Base-by-base conservation (phyloP, 2,329 filamentous ascomycete genomes). In the Fusarium virguliforme region DNA sequence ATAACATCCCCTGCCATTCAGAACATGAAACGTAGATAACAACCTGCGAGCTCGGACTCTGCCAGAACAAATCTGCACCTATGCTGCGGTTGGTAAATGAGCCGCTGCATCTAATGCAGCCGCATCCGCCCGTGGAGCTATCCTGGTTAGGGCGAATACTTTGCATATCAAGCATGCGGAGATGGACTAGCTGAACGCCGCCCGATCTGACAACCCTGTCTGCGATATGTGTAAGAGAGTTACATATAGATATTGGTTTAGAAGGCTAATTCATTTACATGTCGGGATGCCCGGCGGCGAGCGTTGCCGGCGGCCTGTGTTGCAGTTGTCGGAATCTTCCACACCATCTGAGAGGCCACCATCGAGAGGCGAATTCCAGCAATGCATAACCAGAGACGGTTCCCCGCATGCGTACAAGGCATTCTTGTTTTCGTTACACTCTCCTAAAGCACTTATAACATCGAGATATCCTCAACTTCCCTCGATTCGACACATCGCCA, bases 91-190 rank as follows among this genome's bases (percentile, higher is more conserved):
- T 48, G 54, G 53, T 28, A 28, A 66, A 54, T 50, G 34, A 58
- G 46, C 59, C 46, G n/a, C 64, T 57, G 51, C 24, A n/a, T 35
- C n/a, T 53, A 35, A 55, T 38, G 40, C 48, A n/a, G 46, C n/a
- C n/a, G 57, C 58, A 61, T 32, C 34, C 46, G 30, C 59, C 48
- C 28, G 59, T 41, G 10, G 41, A 67, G 38, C 70, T 72, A 72
- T 58, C 56, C 66, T 67, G 48, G 32, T 64, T 67, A 37, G n/a
- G 63, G 70, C 40, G 28, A 54, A 67, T 73, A 64, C 30, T 67
- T 72, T 65, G 60, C 70, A 72, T 10, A 55, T 32, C 10, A 18
- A 59, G 35, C 46, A 64, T 70, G 46, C 24, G 56, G 69, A 50
- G 65, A 53, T 43, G 30, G 34, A 32, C 63, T 67, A 60, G 60